phyloP scores from a whole-genome alignment of 305 asterid genomes.

The Salvia sclarea region DNA sequence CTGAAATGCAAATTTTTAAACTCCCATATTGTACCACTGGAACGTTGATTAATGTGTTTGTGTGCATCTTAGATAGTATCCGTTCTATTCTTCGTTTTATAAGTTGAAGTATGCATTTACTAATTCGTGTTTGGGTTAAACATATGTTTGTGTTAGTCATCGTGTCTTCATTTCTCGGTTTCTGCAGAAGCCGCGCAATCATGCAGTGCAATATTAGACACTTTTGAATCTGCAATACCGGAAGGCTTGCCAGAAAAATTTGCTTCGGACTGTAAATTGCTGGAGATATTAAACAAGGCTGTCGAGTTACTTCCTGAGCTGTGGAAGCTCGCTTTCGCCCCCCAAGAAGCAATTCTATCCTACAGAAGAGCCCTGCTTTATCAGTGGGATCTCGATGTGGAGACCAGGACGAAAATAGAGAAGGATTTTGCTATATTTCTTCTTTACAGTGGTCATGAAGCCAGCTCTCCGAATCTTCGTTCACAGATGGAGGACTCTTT shows the following conservation, averaged over 20 bases:
- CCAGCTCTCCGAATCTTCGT: conserved; percentile 82
- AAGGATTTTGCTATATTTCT: conserved; percentile 78
- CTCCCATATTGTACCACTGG: neutral
- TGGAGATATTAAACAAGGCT: conserved; percentile 69
- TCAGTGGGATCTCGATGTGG: conserved; percentile 72
- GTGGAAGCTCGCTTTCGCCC: conserved; percentile 59
- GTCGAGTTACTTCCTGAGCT: conserved; percentile 91
- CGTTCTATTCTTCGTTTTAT: neutral
- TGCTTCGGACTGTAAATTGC: conserved; percentile 62
- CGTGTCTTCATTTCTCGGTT: neutral
- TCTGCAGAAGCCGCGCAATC: conserved; percentile 86
- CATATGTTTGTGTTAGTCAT: neutral
- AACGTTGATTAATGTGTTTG: neutral
- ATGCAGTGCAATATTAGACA: conserved; percentile 71
- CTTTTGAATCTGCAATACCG: conserved; percentile 75
- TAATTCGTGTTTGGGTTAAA: neutral
- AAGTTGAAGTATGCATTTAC: neutral
- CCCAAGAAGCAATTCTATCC: conserved; percentile 65
- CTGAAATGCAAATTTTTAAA: neutral
- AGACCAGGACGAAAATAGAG: conserved; percentile 61
- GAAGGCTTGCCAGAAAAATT: conserved; percentile 68
- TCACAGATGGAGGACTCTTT: conserved; percentile 73
- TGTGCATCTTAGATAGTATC: neutral
- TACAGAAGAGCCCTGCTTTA: conserved; percentile 81
- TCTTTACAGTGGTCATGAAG: conserved; percentile 81